Percentiles rank a stretch among this genome's conserved stretches.
phyloP scores from a whole-genome alignment of 345 rosid species.

The Camelina laxa region DNA sequence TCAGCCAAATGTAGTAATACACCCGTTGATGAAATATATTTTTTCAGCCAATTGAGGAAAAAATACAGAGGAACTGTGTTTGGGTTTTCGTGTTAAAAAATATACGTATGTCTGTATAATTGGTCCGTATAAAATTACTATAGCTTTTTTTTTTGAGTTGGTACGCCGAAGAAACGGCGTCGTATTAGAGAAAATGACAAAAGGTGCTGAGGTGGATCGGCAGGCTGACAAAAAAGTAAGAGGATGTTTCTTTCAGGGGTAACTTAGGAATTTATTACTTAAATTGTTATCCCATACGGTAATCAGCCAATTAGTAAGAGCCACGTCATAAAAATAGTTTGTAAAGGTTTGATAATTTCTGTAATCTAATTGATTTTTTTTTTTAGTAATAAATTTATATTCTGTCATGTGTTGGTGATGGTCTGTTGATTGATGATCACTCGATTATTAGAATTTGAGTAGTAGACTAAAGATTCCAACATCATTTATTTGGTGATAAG shows the following conservation, averaged over 20 bases:
- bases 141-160: neutral
- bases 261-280: neutral
- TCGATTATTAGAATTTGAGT: neutral
- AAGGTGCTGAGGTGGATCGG: constrained; percentile 25
- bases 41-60: constrained; percentile 30
- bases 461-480: neutral
- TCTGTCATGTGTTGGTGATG: constrained; percentile 34
- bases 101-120: neutral
- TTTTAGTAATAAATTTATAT: neutral
- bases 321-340: neutral
- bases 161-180: constrained; percentile 10
- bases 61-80: neutral
- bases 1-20: too few relatives aligned
- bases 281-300: neutral
- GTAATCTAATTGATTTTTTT: neutral
- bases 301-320: neutral
- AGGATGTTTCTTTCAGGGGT: constrained; percentile 34
- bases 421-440: constrained; percentile 37
- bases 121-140: constrained; percentile 4
- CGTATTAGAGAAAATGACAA: constrained; percentile 21
- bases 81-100: constrained; percentile 1
- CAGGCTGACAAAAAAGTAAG: constrained; percentile 25
- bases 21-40: constrained; percentile 2
- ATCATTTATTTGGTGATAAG: neutral
- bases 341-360: neutral